Base-by-base conservation (phyloP, 108 stramenopile genomes). In the Skeletonema menzelii region DNA sequence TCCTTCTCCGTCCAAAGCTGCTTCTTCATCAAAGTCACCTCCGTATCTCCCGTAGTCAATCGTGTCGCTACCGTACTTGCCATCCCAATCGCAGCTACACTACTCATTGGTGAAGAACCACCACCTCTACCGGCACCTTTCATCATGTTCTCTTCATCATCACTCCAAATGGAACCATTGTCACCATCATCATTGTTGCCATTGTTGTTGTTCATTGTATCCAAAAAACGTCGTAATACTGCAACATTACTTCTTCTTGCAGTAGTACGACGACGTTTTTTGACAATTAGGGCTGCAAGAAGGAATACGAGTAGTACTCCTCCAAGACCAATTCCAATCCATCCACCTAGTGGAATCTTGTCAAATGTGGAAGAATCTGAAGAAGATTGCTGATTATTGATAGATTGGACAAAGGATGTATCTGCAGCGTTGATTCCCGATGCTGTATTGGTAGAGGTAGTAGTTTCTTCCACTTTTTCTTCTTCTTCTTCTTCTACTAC, bases 31-130 rank as follows among this genome's bases (percentile, higher is more conserved):
- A 71, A 49, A 8, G 59, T 61, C 1, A 71, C 61, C 47, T 71
- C 70, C 4, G 70, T 71, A 53, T 71, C 70, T 11, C 70, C 70
- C 38, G 70, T 71, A 46, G 15, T 71, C 70, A 71, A 49, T 26
- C 70, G 24, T 46, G 59, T 71, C 8, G 60, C 70, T 34, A 71
- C 70, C 40, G 70, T 61, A 53, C 69, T 70, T 3, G 37, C 69
- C 57, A 59, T 31, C 5, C 56, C 57, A 5, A 70, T 55, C 17
- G 34, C 68, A 4, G 55, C 56, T 26, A 32, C 31, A 0, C 56
- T 40, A 40, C 56, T 53, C 27, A 47, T 35, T 1, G 59, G 27
- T 8, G 37, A 14, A 17, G 31, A 32, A 32, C 6, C 5, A 32
- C 6, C 5, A 32, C 31, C 31, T 3, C 8, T 4, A 17, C 32